A percentile compares a stretch with the other conserved stretches of the same genome.
Evolutionary conservation across 2,329 filamentous ascomycete genomes (phyloP).

Genomic region (Bipolaris cookei): DNA sequence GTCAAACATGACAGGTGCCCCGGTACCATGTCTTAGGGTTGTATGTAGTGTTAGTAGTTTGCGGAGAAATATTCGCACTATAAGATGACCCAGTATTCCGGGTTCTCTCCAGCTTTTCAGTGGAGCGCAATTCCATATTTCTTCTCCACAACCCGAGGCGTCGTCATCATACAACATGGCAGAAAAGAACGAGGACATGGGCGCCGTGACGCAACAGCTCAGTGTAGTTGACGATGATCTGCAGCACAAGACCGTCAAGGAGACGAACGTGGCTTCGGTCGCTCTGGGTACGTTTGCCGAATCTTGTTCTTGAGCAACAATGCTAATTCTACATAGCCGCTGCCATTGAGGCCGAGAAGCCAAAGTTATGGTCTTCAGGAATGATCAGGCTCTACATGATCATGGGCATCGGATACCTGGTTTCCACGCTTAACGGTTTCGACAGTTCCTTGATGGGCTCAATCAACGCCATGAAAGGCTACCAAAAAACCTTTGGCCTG

Average conservation of each 20-base stretch:
- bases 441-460: constrained; percentile 53
- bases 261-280: constrained; percentile 40
- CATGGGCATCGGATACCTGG: constrained; percentile 45
- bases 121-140: constrained; percentile 9
- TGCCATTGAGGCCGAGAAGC: constrained; percentile 43
- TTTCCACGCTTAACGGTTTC: constrained; percentile 46
- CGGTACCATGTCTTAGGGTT: constrained; percentile 21
- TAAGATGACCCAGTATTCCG: constrained; percentile 32
- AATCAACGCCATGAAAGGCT: constrained; percentile 61
- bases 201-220: constrained; percentile 32
- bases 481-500: constrained; percentile 59
- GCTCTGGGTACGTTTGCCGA: constrained; percentile 31
- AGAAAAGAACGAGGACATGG: constrained; percentile 30
- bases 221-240: constrained; percentile 32
- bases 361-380: constrained; percentile 35
- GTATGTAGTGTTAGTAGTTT: constrained; percentile 10
- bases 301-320: background rate
- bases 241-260: constrained; percentile 29
- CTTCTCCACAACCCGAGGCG: constrained; percentile 6
- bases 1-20: constrained; percentile 21
- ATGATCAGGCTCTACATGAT: constrained; percentile 45
- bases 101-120: constrained; percentile 14
- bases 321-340: constrained; percentile 31
- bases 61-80: constrained; percentile 36
- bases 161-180: constrained; percentile 18